A percentile compares a stretch with the other conserved stretches of the same genome.
These are phyloP conservation scores for Pythium aquatile DNA, from an alignment of 352 stramenopile species.

Conservation along the genomic window DNA sequence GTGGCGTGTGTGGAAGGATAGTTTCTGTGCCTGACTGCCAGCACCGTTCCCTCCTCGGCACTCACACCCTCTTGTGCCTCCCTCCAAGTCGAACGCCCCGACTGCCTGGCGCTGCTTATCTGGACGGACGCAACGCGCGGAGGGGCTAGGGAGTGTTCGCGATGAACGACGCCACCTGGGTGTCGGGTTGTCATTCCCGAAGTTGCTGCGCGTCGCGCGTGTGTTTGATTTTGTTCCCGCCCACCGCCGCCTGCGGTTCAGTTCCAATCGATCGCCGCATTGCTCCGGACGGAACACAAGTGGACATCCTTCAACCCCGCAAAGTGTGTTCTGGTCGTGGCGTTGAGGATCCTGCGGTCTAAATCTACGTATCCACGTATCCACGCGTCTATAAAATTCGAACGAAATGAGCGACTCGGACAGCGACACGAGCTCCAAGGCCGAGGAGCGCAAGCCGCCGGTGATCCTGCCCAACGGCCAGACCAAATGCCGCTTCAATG, in stretches of 20 bases:
- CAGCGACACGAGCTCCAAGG: constrained; percentile 19
- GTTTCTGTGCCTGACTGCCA: constrained; percentile 7
- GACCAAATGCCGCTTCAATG: constrained; percentile 79
- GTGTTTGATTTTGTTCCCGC: constrained; percentile 3
- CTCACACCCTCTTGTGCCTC: neutral
- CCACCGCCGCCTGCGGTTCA: constrained; percentile 2
- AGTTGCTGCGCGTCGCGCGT: constrained; percentile 16
- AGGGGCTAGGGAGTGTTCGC: constrained; percentile 9
- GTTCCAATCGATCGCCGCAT: constrained; percentile 13
- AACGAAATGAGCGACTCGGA: constrained; percentile 22
- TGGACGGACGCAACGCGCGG: constrained; percentile 4
- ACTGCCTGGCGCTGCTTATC: neutral
- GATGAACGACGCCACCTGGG: constrained; percentile 23
- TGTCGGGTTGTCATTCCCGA: constrained; percentile 29
- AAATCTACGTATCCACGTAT: constrained; percentile 3
- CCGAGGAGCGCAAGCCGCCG: constrained; percentile 19
- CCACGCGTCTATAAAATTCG: constrained; percentile 3
- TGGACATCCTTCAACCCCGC: neutral
- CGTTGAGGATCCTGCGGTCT: constrained; percentile 8
- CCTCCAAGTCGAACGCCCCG: neutral
- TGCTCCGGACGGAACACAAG: constrained; percentile 10
- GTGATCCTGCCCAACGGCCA: constrained; percentile 29
- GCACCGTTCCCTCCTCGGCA: constrained; percentile 19
- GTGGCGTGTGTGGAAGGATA: constrained; percentile 3
- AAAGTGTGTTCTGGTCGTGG: constrained; percentile 12